A percentile compares a stretch with the other conserved stretches of the same genome.
Evolutionary conservation across 805 yeast species (phyloP).

Genomic region (Suhomyces xylopsoci): DNA sequence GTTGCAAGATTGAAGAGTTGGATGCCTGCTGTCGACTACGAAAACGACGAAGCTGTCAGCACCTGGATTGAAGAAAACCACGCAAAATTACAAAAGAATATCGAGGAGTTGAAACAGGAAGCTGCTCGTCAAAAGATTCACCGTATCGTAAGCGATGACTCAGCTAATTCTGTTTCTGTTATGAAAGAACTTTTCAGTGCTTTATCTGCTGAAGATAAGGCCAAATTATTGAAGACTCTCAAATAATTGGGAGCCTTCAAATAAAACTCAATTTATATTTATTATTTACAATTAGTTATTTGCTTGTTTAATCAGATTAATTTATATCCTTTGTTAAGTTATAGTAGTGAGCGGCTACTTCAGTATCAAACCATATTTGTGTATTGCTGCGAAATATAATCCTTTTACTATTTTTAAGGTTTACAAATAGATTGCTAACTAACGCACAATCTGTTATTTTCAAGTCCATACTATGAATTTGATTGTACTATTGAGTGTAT

Average conservation of each 20-base stretch:
- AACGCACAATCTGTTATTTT: background rate
- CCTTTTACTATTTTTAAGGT: background rate
- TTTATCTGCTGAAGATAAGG: conserved; percentile 36
- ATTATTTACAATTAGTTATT: background rate
- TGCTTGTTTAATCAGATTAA: background rate
- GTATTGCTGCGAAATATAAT: background rate
- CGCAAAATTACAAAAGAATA: conserved; percentile 53
- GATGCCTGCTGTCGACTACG: conserved; percentile 71
- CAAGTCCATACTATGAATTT: background rate
- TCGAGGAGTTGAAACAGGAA: conserved; percentile 65
- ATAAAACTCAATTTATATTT: background rate
- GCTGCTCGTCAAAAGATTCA: conserved; percentile 63
- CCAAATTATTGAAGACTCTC: conserved; percentile 23
- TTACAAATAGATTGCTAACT: background rate
- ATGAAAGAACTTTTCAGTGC: conserved; percentile 34
- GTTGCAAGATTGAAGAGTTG: conserved; percentile 84
- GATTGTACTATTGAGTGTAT: background rate
- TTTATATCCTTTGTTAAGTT: background rate
- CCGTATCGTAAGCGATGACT: conserved; percentile 41
- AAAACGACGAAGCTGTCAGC: conserved; percentile 75
- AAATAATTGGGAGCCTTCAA: conserved; percentile 1
- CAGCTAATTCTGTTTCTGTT: conserved; percentile 26
- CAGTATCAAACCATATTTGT: background rate
- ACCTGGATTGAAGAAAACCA: conserved; percentile 83
- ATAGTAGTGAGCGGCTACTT: background rate